Evolutionary conservation across 306 rosid genomes (phyloP).

Genomic region (Elaeagnus macrophylla): DNA sequence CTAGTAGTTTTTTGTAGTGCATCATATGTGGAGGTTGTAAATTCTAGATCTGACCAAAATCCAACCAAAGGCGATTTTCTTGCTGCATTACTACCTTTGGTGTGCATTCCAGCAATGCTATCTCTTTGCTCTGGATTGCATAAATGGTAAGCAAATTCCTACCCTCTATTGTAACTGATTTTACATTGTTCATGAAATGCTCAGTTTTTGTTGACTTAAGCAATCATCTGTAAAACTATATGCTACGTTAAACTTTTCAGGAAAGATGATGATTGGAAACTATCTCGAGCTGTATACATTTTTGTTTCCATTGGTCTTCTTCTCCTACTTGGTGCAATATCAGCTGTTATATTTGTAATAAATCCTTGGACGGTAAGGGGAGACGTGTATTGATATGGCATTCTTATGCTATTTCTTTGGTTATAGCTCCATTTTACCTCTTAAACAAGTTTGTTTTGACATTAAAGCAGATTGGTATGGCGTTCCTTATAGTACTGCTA

Average conservation of each 20-base stretch:
- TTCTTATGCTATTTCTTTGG: not conserved
- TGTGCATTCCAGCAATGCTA: constrained; percentile 88
- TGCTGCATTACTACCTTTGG: constrained; percentile 94
- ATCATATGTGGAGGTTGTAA: constrained; percentile 81
- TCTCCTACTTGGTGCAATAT: constrained; percentile 86
- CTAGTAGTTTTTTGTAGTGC: constrained; percentile 85
- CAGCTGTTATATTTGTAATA: constrained; percentile 80
- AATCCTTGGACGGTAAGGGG: constrained; percentile 89
- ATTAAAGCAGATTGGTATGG: constrained; percentile 71
- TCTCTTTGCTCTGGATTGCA: constrained; percentile 87
- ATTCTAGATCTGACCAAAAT: constrained; percentile 60
- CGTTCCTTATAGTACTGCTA: constrained; percentile 92
- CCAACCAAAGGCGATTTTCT: constrained; percentile 87
- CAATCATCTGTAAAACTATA: constrained; percentile 18
- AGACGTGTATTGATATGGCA: constrained; percentile 4
- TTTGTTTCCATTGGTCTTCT: constrained; percentile 85
- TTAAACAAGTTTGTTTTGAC: constrained; percentile 13
- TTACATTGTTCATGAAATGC: not conserved
- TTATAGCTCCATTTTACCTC: constrained; percentile 5
- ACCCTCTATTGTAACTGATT: constrained; percentile 1
- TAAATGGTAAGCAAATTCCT: constrained; percentile 75
- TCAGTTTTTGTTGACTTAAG: constrained; percentile 12
- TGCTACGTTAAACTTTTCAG: constrained; percentile 39
- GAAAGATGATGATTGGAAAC: constrained; percentile 98
- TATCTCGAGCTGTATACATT: constrained; percentile 78